Percentiles rank a stretch among this genome's conserved stretches.
Evolutionary conservation across 1,139 yeast genomes (phyloP).

Genomic region (Arxiozyma heterogenica): DNA sequence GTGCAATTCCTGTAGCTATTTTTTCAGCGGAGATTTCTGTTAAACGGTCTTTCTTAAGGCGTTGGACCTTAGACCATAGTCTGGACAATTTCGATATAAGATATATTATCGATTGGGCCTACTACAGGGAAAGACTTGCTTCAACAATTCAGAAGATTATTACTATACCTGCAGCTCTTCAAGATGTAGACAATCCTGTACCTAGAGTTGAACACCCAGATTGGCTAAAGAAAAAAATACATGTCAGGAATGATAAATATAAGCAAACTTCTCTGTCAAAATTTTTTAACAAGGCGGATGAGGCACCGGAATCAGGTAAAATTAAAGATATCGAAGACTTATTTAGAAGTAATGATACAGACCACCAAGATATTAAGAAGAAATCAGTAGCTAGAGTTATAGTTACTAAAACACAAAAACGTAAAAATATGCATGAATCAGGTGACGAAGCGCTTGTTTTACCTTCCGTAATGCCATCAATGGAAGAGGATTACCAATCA

Average conservation of each 20-base stretch:
- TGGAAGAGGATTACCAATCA: constrained; percentile 62
- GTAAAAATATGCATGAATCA: constrained; percentile 31
- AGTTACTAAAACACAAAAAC: constrained; percentile 31
- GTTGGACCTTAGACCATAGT: constrained; percentile 79
- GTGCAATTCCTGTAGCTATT: constrained; percentile 94
- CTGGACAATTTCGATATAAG: constrained; percentile 83
- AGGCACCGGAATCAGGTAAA: constrained; percentile 24
- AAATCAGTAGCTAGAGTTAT: constrained; percentile 44
- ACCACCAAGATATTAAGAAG: constrained; percentile 11
- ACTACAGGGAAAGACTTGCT: constrained; percentile 82
- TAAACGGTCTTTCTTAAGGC: constrained; percentile 57
- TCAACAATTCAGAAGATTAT: constrained; percentile 92
- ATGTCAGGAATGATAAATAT: constrained; percentile 50
- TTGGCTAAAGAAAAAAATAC: constrained; percentile 69
- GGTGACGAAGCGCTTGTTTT: constrained; percentile 42
- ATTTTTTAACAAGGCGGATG: constrained; percentile 42
- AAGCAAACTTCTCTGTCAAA: constrained; percentile 59
- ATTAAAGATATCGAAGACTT: constrained; percentile 75
- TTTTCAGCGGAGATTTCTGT: constrained; percentile 70
- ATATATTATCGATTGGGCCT: constrained; percentile 84
- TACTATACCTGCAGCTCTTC: constrained; percentile 95
- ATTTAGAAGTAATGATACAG: constrained; percentile 33
- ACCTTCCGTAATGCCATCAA: constrained; percentile 57
- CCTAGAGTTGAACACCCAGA: constrained; percentile 93
- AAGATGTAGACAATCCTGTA: constrained; percentile 83